Base-by-base conservation (phyloP, 805 yeast species). In the Hanseniaspora mollemarum region DNA sequence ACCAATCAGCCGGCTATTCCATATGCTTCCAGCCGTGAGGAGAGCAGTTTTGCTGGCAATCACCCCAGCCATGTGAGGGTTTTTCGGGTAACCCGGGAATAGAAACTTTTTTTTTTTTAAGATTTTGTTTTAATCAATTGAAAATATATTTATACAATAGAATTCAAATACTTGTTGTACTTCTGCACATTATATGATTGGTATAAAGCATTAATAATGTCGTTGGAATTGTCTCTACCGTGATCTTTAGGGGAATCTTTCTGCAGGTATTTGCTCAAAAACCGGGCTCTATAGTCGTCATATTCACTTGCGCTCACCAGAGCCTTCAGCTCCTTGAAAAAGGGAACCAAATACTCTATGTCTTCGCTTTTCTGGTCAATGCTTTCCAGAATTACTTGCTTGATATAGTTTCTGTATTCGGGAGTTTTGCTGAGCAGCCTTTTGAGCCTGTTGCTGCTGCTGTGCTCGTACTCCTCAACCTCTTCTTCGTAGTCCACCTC, bases 341-440 rank as follows among this genome's bases (percentile, higher is more conserved):
- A 35, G 13, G 39, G 13, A 35, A 18, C 22, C 39, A 35, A 19
- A 35, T 35, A 35, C 8, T 10, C 39, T 16, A 35, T 22, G n/a
- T 37, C 41, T 5, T 8, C 16, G n/a, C n/a, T n/a, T 9, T 37
- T 18, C 10, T 22, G 9, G 7, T 21, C 19, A 13, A 28, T 39
- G 2, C 7, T 22, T 5, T 45, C 18, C n/a, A n/a, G n/a, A 12
- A 45, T 37, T 22, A 45, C n/a, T 4, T 28, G 18, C 1, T 33
- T 37, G 24, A 45, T 28, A n/a, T 38, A 21, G 5, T 45, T 25
- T n/a, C 22, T 37, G 26, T 45, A 45, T 22, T 29, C 49, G 5
- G 26, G 8, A 4, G 42, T 37, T 25, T 22, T 28, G 16, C 25
- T n/a, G 15, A 45, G 24, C 10, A 39, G 21, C 26, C 15, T 16